Conservation (phyloP, 305 asterid genomes). For the Solanum chacoense region DNA sequence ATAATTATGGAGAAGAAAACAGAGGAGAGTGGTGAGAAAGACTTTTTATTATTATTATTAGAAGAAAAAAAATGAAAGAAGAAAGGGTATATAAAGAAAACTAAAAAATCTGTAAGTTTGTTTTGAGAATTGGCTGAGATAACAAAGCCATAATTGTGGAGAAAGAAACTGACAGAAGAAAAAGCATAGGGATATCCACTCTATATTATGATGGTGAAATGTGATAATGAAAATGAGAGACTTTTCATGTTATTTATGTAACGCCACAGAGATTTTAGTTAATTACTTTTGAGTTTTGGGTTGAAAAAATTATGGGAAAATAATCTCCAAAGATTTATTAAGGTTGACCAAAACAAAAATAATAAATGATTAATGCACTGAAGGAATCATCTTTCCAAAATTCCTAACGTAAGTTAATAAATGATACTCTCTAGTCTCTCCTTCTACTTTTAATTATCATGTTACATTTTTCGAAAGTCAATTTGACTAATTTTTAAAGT, state of each 20-base stretch:
- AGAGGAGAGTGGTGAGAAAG: not conserved
- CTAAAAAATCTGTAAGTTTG: not conserved
- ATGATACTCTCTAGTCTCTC: too few relatives aligned
- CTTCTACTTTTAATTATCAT: too few relatives aligned
- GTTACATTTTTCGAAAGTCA: rapidly evolving
- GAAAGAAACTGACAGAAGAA: not conserved
- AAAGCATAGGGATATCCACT: not conserved
- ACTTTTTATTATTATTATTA: not conserved
- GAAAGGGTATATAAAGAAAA: not conserved
- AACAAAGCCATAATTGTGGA: not conserved
- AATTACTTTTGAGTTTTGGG: not conserved
- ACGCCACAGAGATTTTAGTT: not conserved
- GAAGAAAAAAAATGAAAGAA: not conserved
- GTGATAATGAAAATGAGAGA: not conserved
- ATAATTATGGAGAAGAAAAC: constrained; percentile 1
- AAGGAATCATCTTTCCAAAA: not conserved
- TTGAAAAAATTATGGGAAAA: not conserved
- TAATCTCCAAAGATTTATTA: not conserved
- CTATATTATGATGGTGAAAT: not conserved
- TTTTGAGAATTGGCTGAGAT: not conserved
- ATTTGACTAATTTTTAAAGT: not conserved
- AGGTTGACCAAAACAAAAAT: not conserved
- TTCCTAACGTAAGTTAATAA: not conserved
- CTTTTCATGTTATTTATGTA: not conserved
- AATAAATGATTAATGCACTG: not conserved